Percentiles rank a stretch among this genome's conserved stretches.
Conservation (phyloP, 306 rosid species). For the Malus sieversii region DNA sequence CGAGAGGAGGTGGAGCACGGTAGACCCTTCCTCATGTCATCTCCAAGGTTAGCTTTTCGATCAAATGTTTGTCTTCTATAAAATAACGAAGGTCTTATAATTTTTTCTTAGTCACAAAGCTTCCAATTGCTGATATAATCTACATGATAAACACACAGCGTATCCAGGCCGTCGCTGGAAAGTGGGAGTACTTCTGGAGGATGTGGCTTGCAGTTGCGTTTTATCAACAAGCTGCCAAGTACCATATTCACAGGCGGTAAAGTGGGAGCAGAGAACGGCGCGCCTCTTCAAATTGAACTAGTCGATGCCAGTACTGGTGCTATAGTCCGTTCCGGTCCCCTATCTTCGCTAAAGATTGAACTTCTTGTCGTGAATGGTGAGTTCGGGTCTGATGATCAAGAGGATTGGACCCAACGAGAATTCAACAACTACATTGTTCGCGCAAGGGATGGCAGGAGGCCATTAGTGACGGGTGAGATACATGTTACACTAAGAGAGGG, state of each 20-base stretch:
- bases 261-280: slow-evolving; percentile 18
- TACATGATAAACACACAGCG: not conserved
- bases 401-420: slow-evolving; percentile 48
- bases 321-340: slow-evolving; percentile 30
- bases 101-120: not conserved
- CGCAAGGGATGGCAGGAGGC: slow-evolving; percentile 45
- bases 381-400: slow-evolving; percentile 29
- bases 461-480: slow-evolving; percentile 42
- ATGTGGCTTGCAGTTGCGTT: slow-evolving; percentile 36
- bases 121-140: not conserved
- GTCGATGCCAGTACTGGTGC: slow-evolving; percentile 32
- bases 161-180: slow-evolving; percentile 22
- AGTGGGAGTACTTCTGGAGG: slow-evolving; percentile 32
- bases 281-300: slow-evolving; percentile 30
- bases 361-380: slow-evolving; percentile 44
- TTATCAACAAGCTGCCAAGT: slow-evolving; percentile 24
- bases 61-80: not conserved
- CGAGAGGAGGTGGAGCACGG: slow-evolving; percentile 41
- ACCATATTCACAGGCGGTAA: slow-evolving; percentile 31
- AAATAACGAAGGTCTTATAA: not conserved
- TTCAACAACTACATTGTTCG: slow-evolving; percentile 31
- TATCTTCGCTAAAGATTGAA: slow-evolving; percentile 40
- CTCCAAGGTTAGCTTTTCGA: slow-evolving; percentile 38
- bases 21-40: not conserved
- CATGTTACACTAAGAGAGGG: slow-evolving; percentile 35